Percentiles rank a stretch among this genome's conserved stretches.
Conservation (phyloP, 2,329 filamentous ascomycete genomes). For the Fonsecaea multimorphosa region DNA sequence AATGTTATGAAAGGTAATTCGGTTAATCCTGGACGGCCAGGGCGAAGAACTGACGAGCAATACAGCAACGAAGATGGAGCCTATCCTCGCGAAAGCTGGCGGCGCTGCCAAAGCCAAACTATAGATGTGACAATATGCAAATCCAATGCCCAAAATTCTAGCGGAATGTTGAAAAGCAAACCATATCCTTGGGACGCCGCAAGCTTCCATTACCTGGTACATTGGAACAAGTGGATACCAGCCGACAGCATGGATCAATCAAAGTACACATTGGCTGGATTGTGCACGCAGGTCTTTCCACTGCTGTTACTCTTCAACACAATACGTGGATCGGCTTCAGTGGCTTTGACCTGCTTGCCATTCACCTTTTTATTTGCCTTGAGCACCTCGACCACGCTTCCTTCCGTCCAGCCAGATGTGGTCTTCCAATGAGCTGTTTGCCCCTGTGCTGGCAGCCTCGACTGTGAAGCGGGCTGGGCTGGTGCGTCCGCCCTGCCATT, state of each 20-base stretch:
- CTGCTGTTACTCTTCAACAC: conserved; percentile 1
- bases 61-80: conserved; percentile 83
- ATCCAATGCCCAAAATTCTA: conserved; percentile 41
- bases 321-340: neutral
- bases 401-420: conserved; percentile 45
- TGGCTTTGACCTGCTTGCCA: conserved; percentile 24
- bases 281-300: conserved; percentile 17
- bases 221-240: neutral
- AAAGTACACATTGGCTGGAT: conserved; percentile 14
- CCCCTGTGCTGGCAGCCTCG: neutral
- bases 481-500: conserved; percentile 26
- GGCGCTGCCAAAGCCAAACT: conserved; percentile 71
- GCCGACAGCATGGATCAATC: neutral
- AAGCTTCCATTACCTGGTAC: neutral
- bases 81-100: conserved; percentile 86
- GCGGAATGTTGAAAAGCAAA: neutral
- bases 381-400: conserved; percentile 52
- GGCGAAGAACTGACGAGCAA: conserved; percentile 1
- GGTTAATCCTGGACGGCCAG: neutral
- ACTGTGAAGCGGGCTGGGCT: conserved; percentile 26
- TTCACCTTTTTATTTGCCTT: conserved; percentile 46
- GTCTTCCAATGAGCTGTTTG: neutral
- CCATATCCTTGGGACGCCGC: too few relatives aligned
- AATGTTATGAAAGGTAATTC: conserved; percentile 84
- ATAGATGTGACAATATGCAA: conserved; percentile 41